Conservation (phyloP, 306 rosid species). For the peach (Prunus persica) region Prunus_persica_NCBIv2 NC_034014.1:1397501-1398000, state of each 20-base stretch:
- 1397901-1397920: slow-evolving; percentile 42
- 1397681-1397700: slow-evolving; percentile 25
- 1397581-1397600: not conserved
- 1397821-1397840: not conserved
- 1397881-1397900: slow-evolving; percentile 45
- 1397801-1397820: not conserved
- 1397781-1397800: not conserved
- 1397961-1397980: not conserved
- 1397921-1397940: slow-evolving; percentile 31
- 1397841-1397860: not conserved
- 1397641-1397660: no score
- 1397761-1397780: slow-evolving; percentile 44
- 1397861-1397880: not conserved
- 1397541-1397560: not conserved
- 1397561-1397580: not conserved
- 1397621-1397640: not conserved
- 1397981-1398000: no score
- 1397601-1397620: not conserved
- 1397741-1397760: slow-evolving; percentile 36
- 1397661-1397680: not conserved
- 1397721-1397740: slow-evolving; percentile 54
- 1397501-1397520: slow-evolving; percentile 49
- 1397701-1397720: slow-evolving; percentile 56
- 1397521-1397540: slow-evolving; percentile 43
- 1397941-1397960: slow-evolving; percentile 11